Conservation (phyloP, 768 basidiomycete genomes). For the Epithele typhae region DNA sequence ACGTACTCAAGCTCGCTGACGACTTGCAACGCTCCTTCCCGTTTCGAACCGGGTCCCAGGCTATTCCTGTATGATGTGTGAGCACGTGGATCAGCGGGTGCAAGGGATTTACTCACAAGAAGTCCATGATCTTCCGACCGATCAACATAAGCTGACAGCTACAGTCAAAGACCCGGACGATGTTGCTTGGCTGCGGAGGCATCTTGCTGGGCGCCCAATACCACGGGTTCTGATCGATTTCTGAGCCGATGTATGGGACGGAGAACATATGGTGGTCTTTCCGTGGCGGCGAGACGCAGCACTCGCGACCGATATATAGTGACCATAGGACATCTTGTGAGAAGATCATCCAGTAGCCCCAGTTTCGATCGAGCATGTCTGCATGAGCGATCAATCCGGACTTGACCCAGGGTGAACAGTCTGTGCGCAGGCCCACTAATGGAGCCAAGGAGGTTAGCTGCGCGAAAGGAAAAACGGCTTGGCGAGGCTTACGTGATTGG, state of each 20-base stretch:
- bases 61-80: constrained; percentile 44
- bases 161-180: constrained; percentile 38
- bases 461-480: no score
- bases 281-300: constrained; percentile 40
- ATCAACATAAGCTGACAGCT: constrained; percentile 47
- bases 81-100: no score
- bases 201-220: constrained; percentile 37
- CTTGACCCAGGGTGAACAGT: constrained; percentile 55
- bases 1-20: constrained; percentile 53
- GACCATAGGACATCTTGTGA: constrained; percentile 64
- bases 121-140: constrained; percentile 48
- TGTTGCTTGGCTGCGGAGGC: constrained; percentile 32
- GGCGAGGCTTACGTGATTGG: constrained; percentile 50
- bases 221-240: constrained; percentile 48
- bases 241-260: constrained; percentile 43
- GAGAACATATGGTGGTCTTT: constrained; percentile 35
- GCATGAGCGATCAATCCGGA: constrained; percentile 45
- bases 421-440: constrained; percentile 52
- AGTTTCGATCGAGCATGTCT: constrained; percentile 54
- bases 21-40: constrained; percentile 39
- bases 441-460: background rate
- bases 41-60: constrained; percentile 37
- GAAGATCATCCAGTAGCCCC: constrained; percentile 58
- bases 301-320: constrained; percentile 61
- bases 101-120: constrained; percentile 40